Evolutionary conservation across 1,284 basidiomycete species (phyloP), one percentile per base, ranked within the genome.

Genomic region (Leccinum subrobustum): DNA sequence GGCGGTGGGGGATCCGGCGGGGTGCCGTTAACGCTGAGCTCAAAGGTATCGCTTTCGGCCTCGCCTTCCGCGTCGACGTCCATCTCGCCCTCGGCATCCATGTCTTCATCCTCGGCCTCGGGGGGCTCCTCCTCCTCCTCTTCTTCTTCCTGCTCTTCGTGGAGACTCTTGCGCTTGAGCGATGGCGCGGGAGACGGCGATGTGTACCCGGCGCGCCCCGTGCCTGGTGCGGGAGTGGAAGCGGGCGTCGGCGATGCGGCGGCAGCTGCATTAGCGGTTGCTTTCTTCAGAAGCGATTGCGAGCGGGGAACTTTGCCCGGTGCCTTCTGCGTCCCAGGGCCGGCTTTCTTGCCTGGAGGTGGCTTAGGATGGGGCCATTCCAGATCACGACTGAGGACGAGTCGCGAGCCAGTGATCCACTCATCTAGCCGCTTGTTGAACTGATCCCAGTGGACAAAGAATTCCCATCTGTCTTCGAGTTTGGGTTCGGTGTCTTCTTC

Each of bases 401-500:
- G 83, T 35, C 95, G 86, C 3, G 91, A 89, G 16, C 92, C 93
- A 27, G 89, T 81, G n/a, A 99, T 91, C 97, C 97, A 99, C 66
- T 98, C 97, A 75, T 99, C 97, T 56, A 99, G 83, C 70, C 97
- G 95, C 78, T 98, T 97, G 81, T 98, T 98, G 83, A 97, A 98
- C 68, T 93, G 88, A 70, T 96, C 93, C 88, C 96, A 98, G 72
- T 98, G 96, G 39, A 97, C 93, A 72, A 98, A 98, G 81, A 90
- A 98, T 75, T 98, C 95, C 71, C 87, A 84, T 70, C 92, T 89
- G 73, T 95, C 91, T 73, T 85, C 91, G 55, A 81, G 84, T 66
- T 79, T 84, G 64, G 77, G 74, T 62, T 78, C 77, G 50, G 81
- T 78, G 58, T 83, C 80, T 59, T 83, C 80, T 60, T 78, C 75